Conservation (phyloP, 345 rosid species). For the Arabidopsis arenosa region DNA sequence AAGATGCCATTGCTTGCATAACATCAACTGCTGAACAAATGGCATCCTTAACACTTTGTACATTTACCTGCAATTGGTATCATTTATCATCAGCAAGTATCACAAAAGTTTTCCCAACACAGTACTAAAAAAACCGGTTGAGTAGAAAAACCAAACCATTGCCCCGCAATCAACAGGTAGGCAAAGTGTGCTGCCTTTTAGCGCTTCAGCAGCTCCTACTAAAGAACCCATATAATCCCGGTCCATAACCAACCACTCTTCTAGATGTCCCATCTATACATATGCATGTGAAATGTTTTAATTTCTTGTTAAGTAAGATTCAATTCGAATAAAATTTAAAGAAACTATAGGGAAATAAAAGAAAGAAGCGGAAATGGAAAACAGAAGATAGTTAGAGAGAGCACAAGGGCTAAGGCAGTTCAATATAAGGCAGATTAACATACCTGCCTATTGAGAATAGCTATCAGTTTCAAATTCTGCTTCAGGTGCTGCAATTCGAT, state of each 20-base stretch:
- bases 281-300: conserved; percentile 15
- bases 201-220: conserved; percentile 74
- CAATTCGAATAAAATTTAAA: not conserved
- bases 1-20: conserved; percentile 88
- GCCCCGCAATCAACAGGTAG: conserved; percentile 86
- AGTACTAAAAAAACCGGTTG: not conserved
- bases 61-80: conserved; percentile 63
- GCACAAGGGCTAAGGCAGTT: not conserved
- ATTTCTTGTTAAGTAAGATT: conserved; percentile 2
- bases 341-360: no score
- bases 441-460: conserved; percentile 77
- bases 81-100: not conserved
- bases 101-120: not conserved
- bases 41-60: conserved; percentile 74
- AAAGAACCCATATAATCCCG: conserved; percentile 67
- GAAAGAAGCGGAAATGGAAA: no score
- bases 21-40: conserved; percentile 87
- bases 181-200: conserved; percentile 83
- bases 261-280: conserved; percentile 70
- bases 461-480: conserved; percentile 68
- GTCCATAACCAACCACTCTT: conserved; percentile 66
- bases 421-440: conserved; percentile 17
- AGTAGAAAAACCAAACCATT: conserved; percentile 51
- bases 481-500: conserved; percentile 63
- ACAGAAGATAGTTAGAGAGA: not conserved